These are phyloP conservation scores for Hypomontagnella monticulosa DNA, from an alignment of 495 filamentous ascomycete species.

Conservation along the genomic window DNA sequence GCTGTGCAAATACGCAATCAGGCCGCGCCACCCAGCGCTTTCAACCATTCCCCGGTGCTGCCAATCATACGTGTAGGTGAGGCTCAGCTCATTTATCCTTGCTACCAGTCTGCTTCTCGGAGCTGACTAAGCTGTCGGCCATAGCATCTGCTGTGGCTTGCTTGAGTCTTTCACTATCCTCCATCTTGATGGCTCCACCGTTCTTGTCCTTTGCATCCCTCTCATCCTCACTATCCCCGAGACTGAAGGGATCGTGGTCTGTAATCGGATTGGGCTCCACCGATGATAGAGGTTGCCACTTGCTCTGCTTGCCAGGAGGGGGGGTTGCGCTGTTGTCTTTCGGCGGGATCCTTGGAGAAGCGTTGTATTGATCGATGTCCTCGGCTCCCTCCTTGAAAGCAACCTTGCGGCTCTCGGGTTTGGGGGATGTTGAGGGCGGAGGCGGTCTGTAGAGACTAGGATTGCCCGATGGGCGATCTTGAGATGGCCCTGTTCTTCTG, in stretches of 20 bases:
- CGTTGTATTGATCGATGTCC: conserved; percentile 80
- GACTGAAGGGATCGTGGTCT: conserved; percentile 94
- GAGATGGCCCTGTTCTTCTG: conserved; percentile 33
- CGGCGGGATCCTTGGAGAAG: conserved; percentile 62
- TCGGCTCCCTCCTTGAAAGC: conserved; percentile 80
- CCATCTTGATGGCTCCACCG: conserved; percentile 61
- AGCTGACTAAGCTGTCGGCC: conserved; percentile 59
- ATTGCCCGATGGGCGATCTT: conserved; percentile 56
- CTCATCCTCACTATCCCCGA: conserved; percentile 96
- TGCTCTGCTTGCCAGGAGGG: conserved; percentile 73
- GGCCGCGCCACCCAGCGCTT: neutral
- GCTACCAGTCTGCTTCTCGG: conserved; percentile 37
- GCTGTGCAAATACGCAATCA: neutral
- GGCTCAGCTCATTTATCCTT: conserved; percentile 27
- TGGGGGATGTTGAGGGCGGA: conserved; percentile 67
- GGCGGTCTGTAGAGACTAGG: conserved; percentile 82
- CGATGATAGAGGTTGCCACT: conserved; percentile 94
- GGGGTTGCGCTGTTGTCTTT: conserved; percentile 45
- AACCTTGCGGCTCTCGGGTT: conserved; percentile 73
- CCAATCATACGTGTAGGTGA: conserved; percentile 2
- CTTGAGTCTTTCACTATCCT: conserved; percentile 76
- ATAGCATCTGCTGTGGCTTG: conserved; percentile 74
- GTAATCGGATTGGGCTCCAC: conserved; percentile 87
- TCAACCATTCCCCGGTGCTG: conserved; percentile 2
- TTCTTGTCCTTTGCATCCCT: conserved; percentile 75